phyloP scores from a whole-genome alignment of 768 basidiomycete genomes.

The Panus rudis region DNA sequence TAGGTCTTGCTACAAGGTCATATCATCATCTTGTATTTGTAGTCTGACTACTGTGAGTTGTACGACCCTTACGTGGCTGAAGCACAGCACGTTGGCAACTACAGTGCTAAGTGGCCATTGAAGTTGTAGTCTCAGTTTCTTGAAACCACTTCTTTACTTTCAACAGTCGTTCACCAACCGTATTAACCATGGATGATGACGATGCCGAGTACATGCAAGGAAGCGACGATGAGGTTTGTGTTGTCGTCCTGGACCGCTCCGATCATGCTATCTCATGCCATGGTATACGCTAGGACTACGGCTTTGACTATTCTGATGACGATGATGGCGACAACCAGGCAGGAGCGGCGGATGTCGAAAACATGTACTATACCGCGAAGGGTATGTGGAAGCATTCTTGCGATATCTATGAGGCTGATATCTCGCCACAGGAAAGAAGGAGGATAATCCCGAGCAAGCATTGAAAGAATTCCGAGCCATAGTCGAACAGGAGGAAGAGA shows the following conservation, averaged over 20 bases:
- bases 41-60: no score
- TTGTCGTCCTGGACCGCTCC: slow-evolving; percentile 5
- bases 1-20: no score
- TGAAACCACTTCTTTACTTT: no score
- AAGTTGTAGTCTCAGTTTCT: no score
- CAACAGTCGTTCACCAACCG: no score
- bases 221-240: slow-evolving; percentile 69
- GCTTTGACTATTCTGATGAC: slow-evolving; percentile 92
- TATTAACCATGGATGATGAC: slow-evolving; percentile 72
- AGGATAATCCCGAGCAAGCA: slow-evolving; percentile 89
- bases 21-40: no score
- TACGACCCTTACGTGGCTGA: no score
- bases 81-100: no score
- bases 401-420: background rate
- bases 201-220: slow-evolving; percentile 94
- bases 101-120: no score
- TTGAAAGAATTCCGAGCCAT: slow-evolving; percentile 85
- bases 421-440: slow-evolving; percentile 69
- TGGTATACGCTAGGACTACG: slow-evolving; percentile 63
- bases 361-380: slow-evolving; percentile 97
- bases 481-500: slow-evolving; percentile 85
- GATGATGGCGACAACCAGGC: slow-evolving; percentile 81
- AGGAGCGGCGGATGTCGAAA: slow-evolving; percentile 87
- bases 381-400: slow-evolving; percentile 40
- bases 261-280: slow-evolving; percentile 7